Base-by-base conservation (phyloP, 2,329 filamentous ascomycete species). In the Venturia effusa region DNA sequence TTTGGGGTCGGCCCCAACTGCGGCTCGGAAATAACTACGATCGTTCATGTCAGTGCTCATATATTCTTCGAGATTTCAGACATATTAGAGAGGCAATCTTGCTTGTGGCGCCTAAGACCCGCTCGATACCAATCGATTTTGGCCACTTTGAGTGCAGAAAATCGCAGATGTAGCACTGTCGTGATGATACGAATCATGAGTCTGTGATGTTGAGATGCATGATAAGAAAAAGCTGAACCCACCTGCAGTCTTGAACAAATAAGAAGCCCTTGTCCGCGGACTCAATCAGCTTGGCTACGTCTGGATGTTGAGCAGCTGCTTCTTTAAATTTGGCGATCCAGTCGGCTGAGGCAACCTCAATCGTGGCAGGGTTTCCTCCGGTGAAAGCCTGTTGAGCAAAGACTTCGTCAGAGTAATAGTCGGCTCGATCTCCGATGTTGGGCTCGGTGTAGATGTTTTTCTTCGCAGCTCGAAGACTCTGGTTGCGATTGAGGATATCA, bases 341-440 rank as follows among this genome's bases (percentile, higher is more conserved):
- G 30, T 70, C 51, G 4, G 72, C 70, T 5, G 48, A 55, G 1
- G 75, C 74, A 24, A 65, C 62, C 61, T 65, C 70, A 64, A 80
- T 77, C 10, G 77, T 79, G 1, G 74, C 75, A 0, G 78, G 78
- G 67, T 80, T 79, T 41, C 73, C 73, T 3, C 78, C 78, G 0
- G 74, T 78, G 61, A 80, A 75, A 13, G 73, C 73, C 69, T 80
- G 78, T 51, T 80, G 74, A 2, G 77, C 78, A 59, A 80, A 80
- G 22, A 77, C 71, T 3, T 74, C 71, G 64, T 80, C 78, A 19
- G 72, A 72, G 67, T 70, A 79, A 77, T 77, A 80, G 65, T 79
- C 76, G 11, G 72, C 24, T 24, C 68, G 66, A 57, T 71, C 68
- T 19, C 71, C 72, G 51, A 73, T 68, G 61, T 71, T 73, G 17